Base-by-base conservation (phyloP, 1,139 yeast species). In the Suhomyces kunorum region DNA sequence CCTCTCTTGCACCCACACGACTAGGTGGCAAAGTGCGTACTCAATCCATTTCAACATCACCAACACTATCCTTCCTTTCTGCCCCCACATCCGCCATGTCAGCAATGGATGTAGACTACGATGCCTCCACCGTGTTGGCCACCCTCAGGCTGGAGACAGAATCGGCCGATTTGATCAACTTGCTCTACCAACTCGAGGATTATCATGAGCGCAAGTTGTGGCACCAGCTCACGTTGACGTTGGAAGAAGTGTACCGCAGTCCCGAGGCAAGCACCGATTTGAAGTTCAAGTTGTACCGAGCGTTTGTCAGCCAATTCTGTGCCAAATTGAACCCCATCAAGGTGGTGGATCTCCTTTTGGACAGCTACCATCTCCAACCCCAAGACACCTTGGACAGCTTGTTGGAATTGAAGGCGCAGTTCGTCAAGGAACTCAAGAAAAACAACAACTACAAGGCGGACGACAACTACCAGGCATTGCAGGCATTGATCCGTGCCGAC, bases 101-200 rank as follows among this genome's bases (percentile, higher is more conserved):
- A 32, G 54, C 57, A 25, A 69, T 68, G 74, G 73, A 66, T 38
- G 48, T 66, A 32, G 74, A 68, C 62, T 70, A 58, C 64, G 84
- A 70, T 43, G 64, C 69, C 25, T 65, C 87, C 26, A 83, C 87
- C 5, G 80, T 83, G 12, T 74, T 89, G 51, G 81, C 84, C 32
- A 74, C 83, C 4, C 70, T 90, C 43, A 78, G 96, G 45, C 75
- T 76, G 60, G 87, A 83, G 55, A 74, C 81, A 7, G 87, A 82
- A 42, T 74, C 80, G 1, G 80, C 83, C 29, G 78, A 87, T 30
- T 59, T 80, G 32, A 74, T 78, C n/a, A 76, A 81, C 29, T 66
- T 80, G 32, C 78, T 86, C 52, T 83, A 82, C 56, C 81, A 83
- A 42, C 78, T 92, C 59, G 98, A 90, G 58, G 96, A 89, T 54